These are phyloP conservation scores for Ostreobium quekettii DNA, from an alignment of 139 green algal genomes.

Conservation along the genomic window DNA sequence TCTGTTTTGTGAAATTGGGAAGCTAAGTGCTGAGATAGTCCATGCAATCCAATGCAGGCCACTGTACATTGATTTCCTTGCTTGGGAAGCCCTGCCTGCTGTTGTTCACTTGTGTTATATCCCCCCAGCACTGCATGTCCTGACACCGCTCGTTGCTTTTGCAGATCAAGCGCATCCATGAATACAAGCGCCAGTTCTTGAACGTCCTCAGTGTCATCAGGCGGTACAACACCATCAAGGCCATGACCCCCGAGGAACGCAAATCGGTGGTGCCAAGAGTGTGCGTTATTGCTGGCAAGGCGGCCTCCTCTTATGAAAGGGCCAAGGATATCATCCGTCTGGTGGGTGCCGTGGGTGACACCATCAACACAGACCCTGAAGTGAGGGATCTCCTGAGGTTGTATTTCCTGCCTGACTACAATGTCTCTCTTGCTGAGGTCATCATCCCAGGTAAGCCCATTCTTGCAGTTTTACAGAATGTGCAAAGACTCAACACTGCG, in stretches of 20 bases:
- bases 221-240: conserved; percentile 87
- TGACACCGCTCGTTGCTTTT: background rate
- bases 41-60: too few species aligned
- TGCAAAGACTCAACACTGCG: too few species aligned
- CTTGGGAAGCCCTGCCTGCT: too few species aligned
- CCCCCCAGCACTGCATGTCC: too few species aligned
- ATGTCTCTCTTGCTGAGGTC: conserved; percentile 87
- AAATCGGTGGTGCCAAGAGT: conserved; percentile 79
- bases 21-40: too few species aligned
- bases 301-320: conserved; percentile 89
- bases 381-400: conserved; percentile 48
- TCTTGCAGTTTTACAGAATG: background rate
- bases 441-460: conserved; percentile 65
- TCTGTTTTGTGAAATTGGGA: too few species aligned
- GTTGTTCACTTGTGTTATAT: too few species aligned
- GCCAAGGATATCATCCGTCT: conserved; percentile 98
- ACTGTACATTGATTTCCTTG: too few species aligned
- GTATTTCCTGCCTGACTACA: conserved; percentile 98
- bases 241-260: conserved; percentile 74
- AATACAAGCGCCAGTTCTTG: conserved; percentile 98
- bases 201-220: conserved; percentile 83
- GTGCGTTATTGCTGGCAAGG: conserved; percentile 94
- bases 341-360: conserved; percentile 75
- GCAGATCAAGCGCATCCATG: conserved; percentile 97
- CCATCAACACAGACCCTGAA: conserved; percentile 82